These are phyloP conservation scores for Mayamaea pseudoterrestris DNA, from an alignment of 108 stramenopile genomes.

Conservation along the genomic window DNA sequence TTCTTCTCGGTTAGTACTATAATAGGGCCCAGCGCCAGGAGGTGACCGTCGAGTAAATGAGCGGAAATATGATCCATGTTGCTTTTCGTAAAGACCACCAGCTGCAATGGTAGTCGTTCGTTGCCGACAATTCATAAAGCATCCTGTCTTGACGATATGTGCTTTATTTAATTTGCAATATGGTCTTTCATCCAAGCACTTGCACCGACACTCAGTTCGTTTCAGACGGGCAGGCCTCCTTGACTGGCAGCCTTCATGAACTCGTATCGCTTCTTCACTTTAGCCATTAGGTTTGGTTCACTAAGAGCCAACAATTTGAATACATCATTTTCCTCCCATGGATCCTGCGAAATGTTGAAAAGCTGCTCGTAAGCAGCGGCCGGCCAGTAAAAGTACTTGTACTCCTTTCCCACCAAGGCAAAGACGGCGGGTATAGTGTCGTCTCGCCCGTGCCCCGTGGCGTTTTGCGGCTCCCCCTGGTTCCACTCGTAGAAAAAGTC, in stretches of 20 bases:
- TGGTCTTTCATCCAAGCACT: too few species aligned
- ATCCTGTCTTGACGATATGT: too few species aligned
- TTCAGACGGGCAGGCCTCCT: slow-evolving; percentile 5
- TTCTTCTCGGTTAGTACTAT: too few species aligned
- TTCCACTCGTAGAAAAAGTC: slow-evolving; percentile 74
- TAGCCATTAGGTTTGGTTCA: slow-evolving; percentile 10
- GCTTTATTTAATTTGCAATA: too few species aligned
- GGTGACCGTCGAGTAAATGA: too few species aligned
- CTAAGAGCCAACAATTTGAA: slow-evolving; percentile 18
- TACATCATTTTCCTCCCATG: slow-evolving; percentile 60
- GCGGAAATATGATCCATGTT: too few species aligned
- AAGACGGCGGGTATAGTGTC: slow-evolving; percentile 47
- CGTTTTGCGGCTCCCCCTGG: slow-evolving; percentile 19
- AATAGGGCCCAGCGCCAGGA: too few species aligned
- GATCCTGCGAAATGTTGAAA: slow-evolving; percentile 62
- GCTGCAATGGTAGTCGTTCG: too few species aligned
- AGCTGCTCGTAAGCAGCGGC: slow-evolving; percentile 62
- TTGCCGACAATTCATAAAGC: too few species aligned
- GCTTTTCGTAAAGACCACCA: too few species aligned
- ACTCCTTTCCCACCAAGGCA: slow-evolving; percentile 65
- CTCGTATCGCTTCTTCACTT: slow-evolving; percentile 15
- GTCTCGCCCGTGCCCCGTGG: slow-evolving; percentile 7
- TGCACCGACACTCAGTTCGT: too few species aligned
- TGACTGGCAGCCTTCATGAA: slow-evolving; percentile 21
- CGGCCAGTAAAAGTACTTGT: slow-evolving; percentile 74